Evolutionary conservation across 768 basidiomycete species (phyloP).

Genomic region (Pisolithus tinctorius): DNA sequence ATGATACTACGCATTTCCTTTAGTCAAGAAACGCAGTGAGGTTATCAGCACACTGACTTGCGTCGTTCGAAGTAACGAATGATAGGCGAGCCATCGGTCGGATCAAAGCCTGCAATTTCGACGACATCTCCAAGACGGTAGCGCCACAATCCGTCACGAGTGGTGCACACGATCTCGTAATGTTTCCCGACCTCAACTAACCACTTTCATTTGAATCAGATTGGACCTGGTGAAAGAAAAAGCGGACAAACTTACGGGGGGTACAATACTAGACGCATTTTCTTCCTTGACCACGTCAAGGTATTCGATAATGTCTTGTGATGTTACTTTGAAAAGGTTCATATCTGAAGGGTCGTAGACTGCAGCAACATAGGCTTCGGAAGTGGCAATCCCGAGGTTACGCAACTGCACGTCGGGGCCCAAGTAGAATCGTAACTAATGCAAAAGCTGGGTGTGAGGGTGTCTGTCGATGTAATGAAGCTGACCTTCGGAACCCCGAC

Average conservation of each 20-base stretch:
- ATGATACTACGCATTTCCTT: too few species aligned
- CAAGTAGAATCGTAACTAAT: constrained; percentile 9
- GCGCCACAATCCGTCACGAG: constrained; percentile 18
- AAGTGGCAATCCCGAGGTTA: constrained; percentile 11
- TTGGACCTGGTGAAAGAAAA: neutral
- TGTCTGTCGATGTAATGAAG: neutral
- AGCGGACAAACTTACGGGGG: constrained; percentile 4
- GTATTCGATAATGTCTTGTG: constrained; percentile 14
- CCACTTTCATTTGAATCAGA: constrained; percentile 1
- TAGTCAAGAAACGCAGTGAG: too few species aligned
- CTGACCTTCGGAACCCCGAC: constrained; percentile 10
- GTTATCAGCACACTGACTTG: too few species aligned
- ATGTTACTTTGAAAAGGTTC: constrained; percentile 11
- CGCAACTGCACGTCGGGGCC: constrained; percentile 9
- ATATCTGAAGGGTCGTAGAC: constrained; percentile 6
- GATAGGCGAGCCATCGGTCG: constrained; percentile 13
- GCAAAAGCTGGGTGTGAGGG: neutral
- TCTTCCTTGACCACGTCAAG: constrained; percentile 11
- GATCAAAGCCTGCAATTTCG: constrained; percentile 11
- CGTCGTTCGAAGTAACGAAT: constrained; percentile 10
- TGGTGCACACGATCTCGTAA: constrained; percentile 13
- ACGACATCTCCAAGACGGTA: constrained; percentile 16
- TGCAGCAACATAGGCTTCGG: constrained; percentile 11
- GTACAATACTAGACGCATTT: constrained; percentile 5
- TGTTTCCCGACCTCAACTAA: neutral